Evolutionary conservation across 331 rosid species (phyloP).

Genomic region (Ulmus americana): DNA sequence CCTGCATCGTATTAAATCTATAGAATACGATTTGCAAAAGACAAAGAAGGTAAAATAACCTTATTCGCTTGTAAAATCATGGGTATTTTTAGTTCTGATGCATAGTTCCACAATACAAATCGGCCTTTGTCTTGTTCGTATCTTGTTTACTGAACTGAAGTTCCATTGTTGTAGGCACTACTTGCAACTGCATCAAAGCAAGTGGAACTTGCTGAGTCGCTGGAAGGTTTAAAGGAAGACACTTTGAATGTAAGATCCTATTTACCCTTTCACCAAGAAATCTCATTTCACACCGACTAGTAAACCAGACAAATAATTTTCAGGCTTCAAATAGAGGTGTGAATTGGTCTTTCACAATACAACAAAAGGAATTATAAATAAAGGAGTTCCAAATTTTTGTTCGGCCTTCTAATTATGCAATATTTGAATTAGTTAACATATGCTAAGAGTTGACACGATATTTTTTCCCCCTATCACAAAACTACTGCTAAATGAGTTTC

Average conservation of each 20-base stretch:
- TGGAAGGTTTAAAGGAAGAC: constrained; percentile 59
- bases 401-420: too few species aligned
- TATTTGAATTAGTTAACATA: too few species aligned
- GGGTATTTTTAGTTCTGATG: constrained; percentile 11
- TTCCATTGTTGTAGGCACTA: constrained; percentile 54
- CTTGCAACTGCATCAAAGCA: constrained; percentile 86
- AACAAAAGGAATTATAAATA: too few species aligned
- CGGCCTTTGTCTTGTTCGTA: constrained; percentile 22
- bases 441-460: too few species aligned
- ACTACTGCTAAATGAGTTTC: neutral
- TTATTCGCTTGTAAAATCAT: constrained; percentile 16
- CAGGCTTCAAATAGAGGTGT: neutral
- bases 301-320: neutral
- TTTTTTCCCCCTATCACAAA: too few species aligned
- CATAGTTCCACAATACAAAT: constrained; percentile 17
- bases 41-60: constrained; percentile 64
- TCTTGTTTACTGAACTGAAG: constrained; percentile 9
- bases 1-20: constrained; percentile 70
- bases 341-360: neutral
- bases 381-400: neutral
- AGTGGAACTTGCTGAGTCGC: constrained; percentile 85
- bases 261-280: neutral
- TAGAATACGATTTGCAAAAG: constrained; percentile 86
- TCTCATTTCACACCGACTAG: neutral
- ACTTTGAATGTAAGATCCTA: constrained; percentile 49